phyloP scores from a whole-genome alignment of 2,329 filamentous ascomycete genomes.

The Paraphoma sp. region DNA sequence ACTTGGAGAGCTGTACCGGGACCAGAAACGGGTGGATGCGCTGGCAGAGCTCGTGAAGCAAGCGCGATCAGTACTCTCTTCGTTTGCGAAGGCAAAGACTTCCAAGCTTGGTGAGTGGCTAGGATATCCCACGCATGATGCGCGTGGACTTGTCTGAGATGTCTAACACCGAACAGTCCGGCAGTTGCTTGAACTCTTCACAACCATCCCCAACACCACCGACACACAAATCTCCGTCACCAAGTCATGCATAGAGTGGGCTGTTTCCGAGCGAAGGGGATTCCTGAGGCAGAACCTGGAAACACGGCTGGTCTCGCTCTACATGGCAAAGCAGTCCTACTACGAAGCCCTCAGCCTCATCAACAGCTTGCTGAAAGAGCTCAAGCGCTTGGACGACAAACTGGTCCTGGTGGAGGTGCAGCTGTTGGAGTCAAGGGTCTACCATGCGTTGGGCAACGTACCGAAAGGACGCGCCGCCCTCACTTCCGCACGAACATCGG shows the following conservation, averaged over 20 bases:
- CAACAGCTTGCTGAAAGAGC: conserved; percentile 92
- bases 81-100: conserved; percentile 98
- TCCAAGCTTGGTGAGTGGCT: conserved; percentile 83
- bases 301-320: conserved; percentile 88
- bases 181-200: conserved; percentile 94
- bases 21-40: conserved; percentile 82
- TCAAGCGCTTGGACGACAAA: conserved; percentile 98
- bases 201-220: conserved; percentile 89
- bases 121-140: background rate
- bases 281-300: conserved; percentile 99
- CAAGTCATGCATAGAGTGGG: conserved; percentile 99
- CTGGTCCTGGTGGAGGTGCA: conserved; percentile 97
- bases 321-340: conserved; percentile 97
- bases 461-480: conserved; percentile 94
- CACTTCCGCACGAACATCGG: conserved; percentile 91
- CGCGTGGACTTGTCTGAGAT: background rate
- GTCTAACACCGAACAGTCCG: conserved; percentile 68
- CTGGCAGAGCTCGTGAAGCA: conserved; percentile 89
- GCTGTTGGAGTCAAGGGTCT: conserved; percentile 93
- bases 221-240: conserved; percentile 95
- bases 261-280: conserved; percentile 88
- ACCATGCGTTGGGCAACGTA: conserved; percentile 96
- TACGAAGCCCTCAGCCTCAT: conserved; percentile 97
- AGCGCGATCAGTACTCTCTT: conserved; percentile 88
- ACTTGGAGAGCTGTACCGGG: conserved; percentile 89